phyloP scores from a whole-genome alignment of 2,329 filamentous ascomycete species.

The Ceratocystis eucalypticola region DNA sequence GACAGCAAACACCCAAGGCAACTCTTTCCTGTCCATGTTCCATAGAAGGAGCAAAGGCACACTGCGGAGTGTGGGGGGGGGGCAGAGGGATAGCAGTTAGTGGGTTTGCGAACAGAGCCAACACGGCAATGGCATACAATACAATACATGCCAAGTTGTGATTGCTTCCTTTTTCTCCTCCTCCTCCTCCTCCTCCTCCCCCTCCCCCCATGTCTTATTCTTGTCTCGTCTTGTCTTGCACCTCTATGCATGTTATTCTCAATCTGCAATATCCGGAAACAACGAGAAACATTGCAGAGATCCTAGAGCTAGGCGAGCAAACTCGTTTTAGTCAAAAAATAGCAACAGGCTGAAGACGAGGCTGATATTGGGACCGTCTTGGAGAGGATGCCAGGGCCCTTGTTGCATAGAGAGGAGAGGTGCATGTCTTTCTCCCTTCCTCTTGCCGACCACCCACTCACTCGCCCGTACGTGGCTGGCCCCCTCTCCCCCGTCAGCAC shows the following conservation, averaged over 20 bases:
- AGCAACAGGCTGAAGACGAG: constrained; percentile 11
- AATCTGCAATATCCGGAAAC: constrained; percentile 6
- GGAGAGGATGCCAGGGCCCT: constrained; percentile 1
- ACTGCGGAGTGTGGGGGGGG: not conserved
- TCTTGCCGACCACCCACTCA: not conserved
- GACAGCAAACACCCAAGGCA: not conserved
- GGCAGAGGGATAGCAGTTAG: not conserved
- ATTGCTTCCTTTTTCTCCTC: not conserved
- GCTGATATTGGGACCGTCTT: not conserved
- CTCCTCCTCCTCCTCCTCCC: too few relatives aligned
- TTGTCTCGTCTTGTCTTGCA: not conserved
- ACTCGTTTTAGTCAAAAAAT: constrained; percentile 7
- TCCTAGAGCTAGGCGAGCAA: not conserved
- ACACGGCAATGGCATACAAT: not conserved
- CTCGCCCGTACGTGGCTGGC: not conserved
- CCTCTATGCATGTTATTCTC: not conserved
- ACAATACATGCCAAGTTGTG: not conserved
- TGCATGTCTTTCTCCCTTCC: not conserved
- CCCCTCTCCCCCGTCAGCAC: not conserved
- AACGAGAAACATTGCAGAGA: constrained; percentile 4
- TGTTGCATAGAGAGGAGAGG: not conserved
- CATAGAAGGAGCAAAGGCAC: not conserved
- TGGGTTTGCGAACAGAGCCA: too few relatives aligned
- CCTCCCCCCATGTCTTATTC: not conserved
- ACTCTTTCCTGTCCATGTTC: not conserved